phyloP scores from a whole-genome alignment of 345 rosid genomes.

The Raphanus sativus region DNA sequence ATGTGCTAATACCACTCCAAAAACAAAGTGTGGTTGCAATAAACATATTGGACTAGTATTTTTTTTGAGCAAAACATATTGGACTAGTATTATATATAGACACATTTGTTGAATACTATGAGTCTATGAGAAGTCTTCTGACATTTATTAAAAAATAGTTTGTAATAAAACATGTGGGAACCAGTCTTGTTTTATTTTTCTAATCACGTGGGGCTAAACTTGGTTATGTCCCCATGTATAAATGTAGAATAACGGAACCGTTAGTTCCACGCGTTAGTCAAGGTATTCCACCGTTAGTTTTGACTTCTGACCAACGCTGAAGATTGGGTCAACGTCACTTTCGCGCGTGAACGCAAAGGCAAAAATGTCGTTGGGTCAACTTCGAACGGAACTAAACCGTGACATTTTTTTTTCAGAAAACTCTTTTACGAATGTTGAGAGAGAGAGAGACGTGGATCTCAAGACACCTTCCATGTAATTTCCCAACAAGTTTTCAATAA shows the following conservation, averaged over 20 bases:
- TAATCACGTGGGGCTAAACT: slow-evolving; percentile 13
- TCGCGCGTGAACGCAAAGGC: slow-evolving; percentile 13
- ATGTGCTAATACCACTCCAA: not conserved
- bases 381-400: slow-evolving; percentile 16
- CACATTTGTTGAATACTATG: not conserved
- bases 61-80: not conserved
- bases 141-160: not conserved
- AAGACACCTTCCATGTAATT: slow-evolving; percentile 13
- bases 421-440: not conserved
- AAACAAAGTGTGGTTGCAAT: not conserved
- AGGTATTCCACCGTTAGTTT: slow-evolving; percentile 21
- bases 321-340: slow-evolving; percentile 16
- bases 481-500: slow-evolving; percentile 9
- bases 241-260: slow-evolving; percentile 19
- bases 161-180: slow-evolving; percentile 18
- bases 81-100: not conserved
- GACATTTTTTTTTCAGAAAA: not conserved
- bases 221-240: not conserved
- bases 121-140: not conserved
- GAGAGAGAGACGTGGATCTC: slow-evolving; percentile 7
- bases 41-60: not conserved
- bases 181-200: not conserved
- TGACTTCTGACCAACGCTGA: slow-evolving; percentile 7
- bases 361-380: slow-evolving; percentile 14
- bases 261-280: slow-evolving; percentile 5